These are phyloP conservation scores for Somion occarium DNA, from an alignment of 1,284 basidiomycete species.

Conservation along the genomic window DNA sequence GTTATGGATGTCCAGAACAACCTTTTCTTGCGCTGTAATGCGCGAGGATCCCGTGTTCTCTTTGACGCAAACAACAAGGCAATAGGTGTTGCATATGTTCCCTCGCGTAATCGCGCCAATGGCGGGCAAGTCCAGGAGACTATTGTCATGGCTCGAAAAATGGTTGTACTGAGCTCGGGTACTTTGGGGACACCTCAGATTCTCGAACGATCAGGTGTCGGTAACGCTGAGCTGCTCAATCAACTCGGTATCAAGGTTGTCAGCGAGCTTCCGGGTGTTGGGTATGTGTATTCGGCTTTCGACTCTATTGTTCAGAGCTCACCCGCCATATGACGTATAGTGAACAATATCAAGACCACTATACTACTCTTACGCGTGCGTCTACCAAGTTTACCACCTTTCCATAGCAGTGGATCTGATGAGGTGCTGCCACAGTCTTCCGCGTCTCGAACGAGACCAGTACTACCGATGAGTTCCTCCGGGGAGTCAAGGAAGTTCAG, in stretches of 20 bases:
- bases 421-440: too few relatives aligned
- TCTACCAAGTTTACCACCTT: conserved; percentile 3
- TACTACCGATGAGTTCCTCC: conserved; percentile 66
- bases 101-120: conserved; percentile 53
- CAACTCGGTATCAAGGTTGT: conserved; percentile 56
- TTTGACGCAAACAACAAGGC: conserved; percentile 68
- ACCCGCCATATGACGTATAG: conserved; percentile 33
- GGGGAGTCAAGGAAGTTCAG: conserved; percentile 56
- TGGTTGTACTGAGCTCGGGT: conserved; percentile 59
- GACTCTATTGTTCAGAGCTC: not conserved
- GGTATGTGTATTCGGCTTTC: conserved; percentile 39
- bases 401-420: not conserved
- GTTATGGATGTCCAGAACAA: conserved; percentile 66
- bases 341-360: conserved; percentile 72
- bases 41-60: conserved; percentile 63
- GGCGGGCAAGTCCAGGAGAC: conserved; percentile 52
- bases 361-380: conserved; percentile 61
- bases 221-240: conserved; percentile 47
- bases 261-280: conserved; percentile 67
- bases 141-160: conserved; percentile 59
- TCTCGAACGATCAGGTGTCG: conserved; percentile 67
- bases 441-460: conserved; percentile 62
- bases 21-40: conserved; percentile 56
- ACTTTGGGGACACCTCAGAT: conserved; percentile 71
- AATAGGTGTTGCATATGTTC: conserved; percentile 67